Evolutionary conservation across 768 basidiomycete species (phyloP), one percentile per base, ranked within the genome.

Genomic region (Dentipellis sp.): DNA sequence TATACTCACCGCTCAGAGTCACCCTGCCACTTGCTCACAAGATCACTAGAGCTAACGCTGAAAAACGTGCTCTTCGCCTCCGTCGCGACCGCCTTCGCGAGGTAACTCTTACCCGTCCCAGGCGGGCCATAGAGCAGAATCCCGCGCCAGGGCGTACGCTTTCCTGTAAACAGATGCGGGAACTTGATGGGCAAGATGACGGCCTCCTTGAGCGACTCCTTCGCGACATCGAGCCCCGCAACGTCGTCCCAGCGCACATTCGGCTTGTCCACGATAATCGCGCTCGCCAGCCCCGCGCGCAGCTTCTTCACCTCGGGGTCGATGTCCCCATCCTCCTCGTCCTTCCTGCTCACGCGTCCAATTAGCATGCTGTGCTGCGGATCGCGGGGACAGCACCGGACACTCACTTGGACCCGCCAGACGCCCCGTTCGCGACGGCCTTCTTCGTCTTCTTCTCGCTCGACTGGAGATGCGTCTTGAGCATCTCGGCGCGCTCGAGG

Each of bases 141-240:
- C 7, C 97, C 97, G 50, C 79, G 80, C 97, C 97, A 98, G 2
- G 97, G 95, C 10, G 94, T 97, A 16, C 97, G 86, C 70, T 98
- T 98, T 39, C 95, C 97, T 1, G 94, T 97, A 72, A 99, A 99
- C 29, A 99, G 79, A 71, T 97, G 94, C 1, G 97, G 97, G 65
- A 97, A 98, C 70, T 98, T 98, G 79, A 97, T 97, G 4, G 97
- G 97, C n/a, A 99, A 77, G 67, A 98, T 97, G 67, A 98, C 97
- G 38, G 97, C 95, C 69, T 98, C 97, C 68, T 98, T 97, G 65
- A 99, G 73, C 4, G 95, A 82, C 42, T 94, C 94, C 71, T 98
- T 99, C 46, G 95, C 97, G 23, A 81, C 84, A 66, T 95, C 94
- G 10, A 99, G 78, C 50, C 97, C 97, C 14, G 97, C 97, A 50